phyloP scores from a whole-genome alignment of 2,329 filamentous ascomycete species.

The Penicillium sp. region DNA sequence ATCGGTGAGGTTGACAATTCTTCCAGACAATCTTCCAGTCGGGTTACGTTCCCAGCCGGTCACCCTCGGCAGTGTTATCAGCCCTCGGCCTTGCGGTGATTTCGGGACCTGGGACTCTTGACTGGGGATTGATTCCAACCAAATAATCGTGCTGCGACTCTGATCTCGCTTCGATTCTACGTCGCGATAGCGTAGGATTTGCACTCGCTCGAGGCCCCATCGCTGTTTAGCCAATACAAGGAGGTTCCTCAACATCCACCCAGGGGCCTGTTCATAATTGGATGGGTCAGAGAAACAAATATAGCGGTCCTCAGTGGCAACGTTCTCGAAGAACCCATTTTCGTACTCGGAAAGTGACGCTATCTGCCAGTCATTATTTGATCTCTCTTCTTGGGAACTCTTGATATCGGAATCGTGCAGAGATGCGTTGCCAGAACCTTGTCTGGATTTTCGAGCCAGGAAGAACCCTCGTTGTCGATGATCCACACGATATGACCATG shows the following conservation, averaged over 20 bases:
- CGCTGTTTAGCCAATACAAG: constrained; percentile 79
- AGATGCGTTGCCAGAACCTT: background rate
- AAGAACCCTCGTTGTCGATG: constrained; percentile 91
- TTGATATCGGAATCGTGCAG: background rate
- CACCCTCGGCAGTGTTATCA: constrained; percentile 69
- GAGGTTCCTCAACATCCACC: constrained; percentile 90
- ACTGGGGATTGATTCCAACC: constrained; percentile 48
- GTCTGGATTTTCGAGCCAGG: constrained; percentile 63
- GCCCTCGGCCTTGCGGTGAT: constrained; percentile 7
- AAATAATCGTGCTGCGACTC: constrained; percentile 76
- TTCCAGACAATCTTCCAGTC: constrained; percentile 72
- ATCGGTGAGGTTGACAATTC: constrained; percentile 78
- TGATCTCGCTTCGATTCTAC: constrained; percentile 74
- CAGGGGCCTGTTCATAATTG: constrained; percentile 80
- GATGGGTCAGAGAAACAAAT: constrained; percentile 91
- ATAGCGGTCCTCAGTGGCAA: constrained; percentile 71
- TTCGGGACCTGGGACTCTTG: constrained; percentile 32
- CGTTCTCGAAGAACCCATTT: constrained; percentile 76
- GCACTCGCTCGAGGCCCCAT: constrained; percentile 72
- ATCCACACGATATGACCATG: constrained; percentile 82
- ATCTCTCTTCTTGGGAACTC: background rate
- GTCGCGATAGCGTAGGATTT: constrained; percentile 89
- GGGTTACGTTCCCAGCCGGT: constrained; percentile 92
- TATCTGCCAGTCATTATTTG: constrained; percentile 64
- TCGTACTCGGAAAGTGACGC: constrained; percentile 76